A percentile compares a stretch with the other conserved stretches of the same genome.
These are phyloP conservation scores for Backusella liffmaniae DNA, from an alignment of 192 early-diverging fungal genomes.

Conservation along the genomic window DNA sequence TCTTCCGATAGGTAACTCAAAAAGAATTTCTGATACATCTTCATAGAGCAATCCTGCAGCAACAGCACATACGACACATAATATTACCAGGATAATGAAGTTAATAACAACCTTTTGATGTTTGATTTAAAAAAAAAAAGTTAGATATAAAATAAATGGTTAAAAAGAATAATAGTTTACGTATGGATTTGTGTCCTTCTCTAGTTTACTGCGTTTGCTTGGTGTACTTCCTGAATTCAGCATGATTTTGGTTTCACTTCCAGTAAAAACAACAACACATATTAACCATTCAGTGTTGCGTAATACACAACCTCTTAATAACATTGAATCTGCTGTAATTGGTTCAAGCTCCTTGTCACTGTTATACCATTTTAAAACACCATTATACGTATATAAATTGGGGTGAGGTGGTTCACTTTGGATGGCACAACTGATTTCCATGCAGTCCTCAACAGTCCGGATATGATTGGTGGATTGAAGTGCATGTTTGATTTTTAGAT, in stretches of 20 bases:
- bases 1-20: slow-evolving; percentile 47
- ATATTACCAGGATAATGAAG: slow-evolving; percentile 72
- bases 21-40: slow-evolving; percentile 43
- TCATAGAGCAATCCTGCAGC: slow-evolving; percentile 60
- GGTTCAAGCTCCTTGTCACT: slow-evolving; percentile 30
- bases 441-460: slow-evolving; percentile 52
- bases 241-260: slow-evolving; percentile 73
- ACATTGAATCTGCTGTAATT: slow-evolving; percentile 60
- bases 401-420: slow-evolving; percentile 61
- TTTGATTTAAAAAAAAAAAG: background rate
- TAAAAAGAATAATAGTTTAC: slow-evolving; percentile 10
- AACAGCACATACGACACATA: slow-evolving; percentile 71
- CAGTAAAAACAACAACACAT: slow-evolving; percentile 69
- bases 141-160: background rate
- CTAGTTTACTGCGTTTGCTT: slow-evolving; percentile 63
- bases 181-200: slow-evolving; percentile 71
- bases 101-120: slow-evolving; percentile 64
- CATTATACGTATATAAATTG: slow-evolving; percentile 61
- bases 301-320: slow-evolving; percentile 71
- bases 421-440: slow-evolving; percentile 36
- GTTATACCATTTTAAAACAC: slow-evolving; percentile 44
- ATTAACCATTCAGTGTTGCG: slow-evolving; percentile 77
- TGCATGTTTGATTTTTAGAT: slow-evolving; percentile 67
- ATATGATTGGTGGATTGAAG: slow-evolving; percentile 50
- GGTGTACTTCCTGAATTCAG: slow-evolving; percentile 71